These are phyloP conservation scores for Bretziella fagacearum DNA, from an alignment of 2,329 filamentous ascomycete species.

Conservation along the genomic window DNA sequence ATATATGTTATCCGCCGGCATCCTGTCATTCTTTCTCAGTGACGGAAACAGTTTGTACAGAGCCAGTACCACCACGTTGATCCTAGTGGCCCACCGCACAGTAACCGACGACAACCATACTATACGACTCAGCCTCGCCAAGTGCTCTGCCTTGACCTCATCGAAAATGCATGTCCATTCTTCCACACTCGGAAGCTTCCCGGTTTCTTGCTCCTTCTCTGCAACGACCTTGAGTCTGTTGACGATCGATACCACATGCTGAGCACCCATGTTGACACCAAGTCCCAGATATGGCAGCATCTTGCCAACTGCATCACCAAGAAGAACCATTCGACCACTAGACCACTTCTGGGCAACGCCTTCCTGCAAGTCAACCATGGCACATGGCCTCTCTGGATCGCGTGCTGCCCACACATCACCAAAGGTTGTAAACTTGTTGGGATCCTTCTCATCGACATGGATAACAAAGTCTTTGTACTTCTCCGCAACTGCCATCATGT, in stretches of 20 bases:
- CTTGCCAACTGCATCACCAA: conserved; percentile 22
- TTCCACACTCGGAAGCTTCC: not conserved
- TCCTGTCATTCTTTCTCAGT: not conserved
- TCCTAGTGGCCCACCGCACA: not conserved
- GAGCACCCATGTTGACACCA: conserved; percentile 22
- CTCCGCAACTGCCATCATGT: not conserved
- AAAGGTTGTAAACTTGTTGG: not conserved
- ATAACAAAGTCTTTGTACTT: not conserved
- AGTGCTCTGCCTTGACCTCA: not conserved
- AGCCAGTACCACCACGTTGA: not conserved
- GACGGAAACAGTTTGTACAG: not conserved
- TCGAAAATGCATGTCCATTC: not conserved
- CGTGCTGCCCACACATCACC: conserved; percentile 3
- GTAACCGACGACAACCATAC: not conserved
- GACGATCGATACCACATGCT: conserved; percentile 17
- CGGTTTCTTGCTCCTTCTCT: not conserved
- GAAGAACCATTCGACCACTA: conserved; percentile 20
- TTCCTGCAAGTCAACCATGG: conserved; percentile 21
- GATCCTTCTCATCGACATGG: not conserved
- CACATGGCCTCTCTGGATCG: conserved; percentile 5
- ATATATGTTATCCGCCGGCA: conserved; percentile 1
- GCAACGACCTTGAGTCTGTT: conserved; percentile 14
- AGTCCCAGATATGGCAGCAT: conserved; percentile 22
- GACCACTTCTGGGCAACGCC: conserved; percentile 21
- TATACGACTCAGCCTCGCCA: not conserved